These are phyloP conservation scores for Tulasnella sp. DNA, from an alignment of 768 basidiomycete species.

Conservation along the genomic window DNA sequence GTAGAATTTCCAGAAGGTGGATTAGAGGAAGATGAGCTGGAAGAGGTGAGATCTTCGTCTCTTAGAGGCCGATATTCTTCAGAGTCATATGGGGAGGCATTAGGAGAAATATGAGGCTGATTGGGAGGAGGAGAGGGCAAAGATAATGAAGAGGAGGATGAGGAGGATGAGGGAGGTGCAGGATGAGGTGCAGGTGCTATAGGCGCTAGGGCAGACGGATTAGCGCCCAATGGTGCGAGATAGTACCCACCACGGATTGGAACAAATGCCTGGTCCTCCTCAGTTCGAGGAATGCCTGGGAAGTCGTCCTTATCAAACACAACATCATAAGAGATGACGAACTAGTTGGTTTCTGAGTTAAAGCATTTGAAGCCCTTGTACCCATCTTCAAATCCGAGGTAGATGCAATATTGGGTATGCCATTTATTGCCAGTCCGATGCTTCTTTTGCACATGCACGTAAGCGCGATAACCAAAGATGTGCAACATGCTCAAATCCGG, in stretches of 20 bases:
- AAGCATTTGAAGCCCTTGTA: constrained; percentile 30
- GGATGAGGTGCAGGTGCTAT: not conserved
- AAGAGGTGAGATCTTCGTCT: no score
- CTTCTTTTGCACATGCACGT: constrained; percentile 16
- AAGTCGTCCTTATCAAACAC: constrained; percentile 14
- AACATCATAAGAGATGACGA: constrained; percentile 9
- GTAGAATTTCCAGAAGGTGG: not conserved
- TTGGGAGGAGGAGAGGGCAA: not conserved
- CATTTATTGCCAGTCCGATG: constrained; percentile 4
- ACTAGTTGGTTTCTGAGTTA: constrained; percentile 16
- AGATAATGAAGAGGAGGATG: not conserved
- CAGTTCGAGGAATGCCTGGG: not conserved
- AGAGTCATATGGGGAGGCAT: not conserved
- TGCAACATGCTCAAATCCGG: constrained; percentile 19
- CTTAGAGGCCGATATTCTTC: no score
- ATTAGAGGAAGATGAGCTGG: no score
- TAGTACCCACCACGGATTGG: not conserved
- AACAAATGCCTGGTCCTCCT: not conserved
- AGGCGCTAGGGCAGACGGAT: not conserved
- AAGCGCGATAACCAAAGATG: constrained; percentile 21
- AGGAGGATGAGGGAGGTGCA: not conserved
- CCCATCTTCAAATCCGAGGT: constrained; percentile 29
- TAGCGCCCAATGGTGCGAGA: no score
- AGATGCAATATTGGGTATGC: constrained; percentile 27
- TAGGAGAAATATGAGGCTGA: not conserved